Percentiles rank a stretch among this genome's conserved stretches.
phyloP scores from a whole-genome alignment of 345 rosid genomes.

The Salix exigua region DNA sequence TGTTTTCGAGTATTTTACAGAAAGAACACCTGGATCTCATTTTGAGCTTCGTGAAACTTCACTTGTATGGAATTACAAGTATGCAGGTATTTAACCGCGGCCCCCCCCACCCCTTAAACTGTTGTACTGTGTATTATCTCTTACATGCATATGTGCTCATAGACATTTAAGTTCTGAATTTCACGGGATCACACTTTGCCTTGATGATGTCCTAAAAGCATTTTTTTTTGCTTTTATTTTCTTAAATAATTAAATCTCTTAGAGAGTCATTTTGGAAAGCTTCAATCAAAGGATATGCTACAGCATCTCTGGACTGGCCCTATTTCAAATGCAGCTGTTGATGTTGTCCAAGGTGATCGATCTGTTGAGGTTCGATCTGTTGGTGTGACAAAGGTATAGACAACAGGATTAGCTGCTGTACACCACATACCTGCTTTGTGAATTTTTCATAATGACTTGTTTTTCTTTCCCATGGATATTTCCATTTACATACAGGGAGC shows the following conservation, averaged over 20 bases:
- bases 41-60: constrained; percentile 59
- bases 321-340: constrained; percentile 53
- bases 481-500: constrained; percentile 43
- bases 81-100: constrained; percentile 39
- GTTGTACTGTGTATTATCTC: background rate
- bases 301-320: constrained; percentile 68
- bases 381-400: constrained; percentile 53
- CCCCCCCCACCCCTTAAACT: background rate
- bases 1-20: constrained; percentile 57
- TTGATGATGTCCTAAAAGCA: background rate
- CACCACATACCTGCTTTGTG: background rate
- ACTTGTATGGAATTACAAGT: constrained; percentile 58
- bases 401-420: background rate
- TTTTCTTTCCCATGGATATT: constrained; percentile 3
- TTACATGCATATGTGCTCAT: background rate
- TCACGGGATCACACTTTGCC: no score
- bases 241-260: background rate
- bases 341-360: constrained; percentile 53
- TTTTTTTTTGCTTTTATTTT: background rate
- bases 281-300: constrained; percentile 58
- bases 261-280: constrained; percentile 55
- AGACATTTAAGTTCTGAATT: background rate
- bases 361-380: constrained; percentile 60
- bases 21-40: constrained; percentile 59
- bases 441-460: background rate